Evolutionary conservation across 2,329 filamentous ascomycete genomes (phyloP), one percentile per base, ranked within the genome.

Genomic region (Fusarium sp.): DNA sequence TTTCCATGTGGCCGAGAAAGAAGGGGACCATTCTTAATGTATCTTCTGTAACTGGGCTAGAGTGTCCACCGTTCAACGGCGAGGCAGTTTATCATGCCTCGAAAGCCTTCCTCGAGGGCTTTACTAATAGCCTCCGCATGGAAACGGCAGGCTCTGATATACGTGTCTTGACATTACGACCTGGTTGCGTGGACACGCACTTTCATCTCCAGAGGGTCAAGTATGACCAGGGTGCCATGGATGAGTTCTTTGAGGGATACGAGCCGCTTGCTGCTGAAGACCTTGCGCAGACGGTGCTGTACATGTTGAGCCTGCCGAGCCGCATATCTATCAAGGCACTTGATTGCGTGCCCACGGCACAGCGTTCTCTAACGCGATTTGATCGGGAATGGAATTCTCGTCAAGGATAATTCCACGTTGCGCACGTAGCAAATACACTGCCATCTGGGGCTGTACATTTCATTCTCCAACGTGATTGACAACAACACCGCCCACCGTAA

Each of bases 131-230:
- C 1, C 45, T 74, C 0, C 63, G 68, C 0, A 67, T 60, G 18
- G 71, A 74, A 22, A 45, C 61, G 3, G 45, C 35, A 0, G 63
- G 68, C 2, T 65, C 73, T 2, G 58, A 74, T 1, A 74, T 74
- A 1, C 35, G 47, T 2, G 71, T 74, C 4, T 33, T 74, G 8
- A 60, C 65, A 9, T 16, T 74, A 6, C 62, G 73, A 0, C 73
- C 68, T 3, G 73, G 71, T 2, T 67, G 64, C 11, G 71, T 74
- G 1, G 57, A 45, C 8, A 74, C 73, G 0, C 54, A 72, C 18
- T 74, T 74, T 8, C 73, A 74, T 40, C 36, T 69, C 2, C 71
- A 69, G n/a, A 16, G 73, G 1, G 66, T 74, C 1, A 50, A 60
- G 6, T 65, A 71, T 20, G 65, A 70, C 18, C 40, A 69, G 6